Base-by-base conservation (phyloP, 2,329 filamentous ascomycete species). In the Talaromyces amestolkiae region DNA sequence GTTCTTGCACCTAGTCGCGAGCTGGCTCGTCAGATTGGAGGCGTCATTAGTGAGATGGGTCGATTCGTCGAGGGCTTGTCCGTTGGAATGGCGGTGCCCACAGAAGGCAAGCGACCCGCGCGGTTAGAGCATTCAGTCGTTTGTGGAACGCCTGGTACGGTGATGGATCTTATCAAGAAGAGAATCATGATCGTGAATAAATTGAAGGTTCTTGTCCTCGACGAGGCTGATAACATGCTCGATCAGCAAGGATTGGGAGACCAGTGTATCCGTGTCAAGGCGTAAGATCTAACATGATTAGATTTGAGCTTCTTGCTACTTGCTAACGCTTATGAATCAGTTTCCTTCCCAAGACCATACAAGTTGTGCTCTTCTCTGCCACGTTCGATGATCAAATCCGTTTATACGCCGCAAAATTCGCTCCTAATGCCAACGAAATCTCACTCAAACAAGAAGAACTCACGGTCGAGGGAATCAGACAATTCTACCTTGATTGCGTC, bases 171-270 rank as follows among this genome's bases (percentile, higher is more conserved):
- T 72, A 89, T 97, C 72, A 89, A 89, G 73, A 88, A 89, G 72
- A 86, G 88, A 70, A 86, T 91, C 73, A 85, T 99, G 69, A 87
- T 96, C 71, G 79, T 87, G 0, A 86, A 85, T 19, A 80, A 88
- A 65, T 83, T 99, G 70, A 91, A 88, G 77, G 86, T 96, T 9
- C 85, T 99, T 67, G 94, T 97, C 64, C 85, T 99, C 62, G 95
- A 99, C 74, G 95, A 99, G 81, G 95, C 95, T 65, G 95, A 99
- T 81, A 98, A 97, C 81, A 99, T 99, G 95, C 83, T 99, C 67
- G 95, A 98, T 75, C 90, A 94, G 79, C 92, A 97, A 79, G 94
- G 95, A 61, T 84, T 99, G 64, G 95, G 95, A 61, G 95, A 98
- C 66, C 95, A 99, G 80, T 98, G 94, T 78, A 86, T 93, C 72